Conservation (phyloP, 2,329 filamentous ascomycete species). For the Alternaria brassicae region DNA sequence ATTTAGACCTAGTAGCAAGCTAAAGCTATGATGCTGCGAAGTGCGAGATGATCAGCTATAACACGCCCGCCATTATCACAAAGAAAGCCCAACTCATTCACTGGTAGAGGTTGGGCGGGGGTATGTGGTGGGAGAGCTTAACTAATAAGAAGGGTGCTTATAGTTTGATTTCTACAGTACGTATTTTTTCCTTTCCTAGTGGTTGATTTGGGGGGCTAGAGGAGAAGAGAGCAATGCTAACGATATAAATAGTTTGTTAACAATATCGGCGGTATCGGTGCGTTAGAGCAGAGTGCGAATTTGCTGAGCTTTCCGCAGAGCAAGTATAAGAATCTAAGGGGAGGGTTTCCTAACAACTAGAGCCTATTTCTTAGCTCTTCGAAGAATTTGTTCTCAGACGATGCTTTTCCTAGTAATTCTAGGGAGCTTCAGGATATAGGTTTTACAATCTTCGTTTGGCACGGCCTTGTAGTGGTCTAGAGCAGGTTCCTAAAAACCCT, state of each 20-base stretch:
- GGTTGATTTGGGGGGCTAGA: not conserved
- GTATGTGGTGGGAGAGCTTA: conserved; percentile 51
- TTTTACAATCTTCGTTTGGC: no score
- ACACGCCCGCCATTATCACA: conserved; percentile 42
- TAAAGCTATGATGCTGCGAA: conserved; percentile 40
- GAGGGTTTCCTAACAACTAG: conserved; percentile 3
- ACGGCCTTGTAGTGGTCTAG: no score
- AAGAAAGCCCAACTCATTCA: conserved; percentile 39
- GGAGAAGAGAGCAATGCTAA: not conserved
- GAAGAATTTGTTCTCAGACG: not conserved
- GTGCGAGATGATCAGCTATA: conserved; percentile 43
- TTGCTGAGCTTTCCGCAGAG: conserved; percentile 2
- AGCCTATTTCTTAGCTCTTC: conserved; percentile 15
- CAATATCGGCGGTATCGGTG: not conserved
- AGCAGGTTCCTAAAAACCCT: no score
- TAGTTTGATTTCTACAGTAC: conserved; percentile 44
- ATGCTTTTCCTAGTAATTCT: not conserved
- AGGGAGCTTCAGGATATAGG: not conserved
- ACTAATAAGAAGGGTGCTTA: conserved; percentile 41
- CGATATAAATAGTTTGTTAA: not conserved
- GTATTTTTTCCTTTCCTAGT: not conserved
- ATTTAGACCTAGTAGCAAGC: conserved; percentile 33
- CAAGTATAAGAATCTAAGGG: conserved; percentile 1
- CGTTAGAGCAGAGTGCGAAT: not conserved
- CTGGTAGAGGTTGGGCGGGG: conserved; percentile 41